phyloP scores from a whole-genome alignment of 1,284 basidiomycete species.

The Apiotrichum sp. region DNA sequence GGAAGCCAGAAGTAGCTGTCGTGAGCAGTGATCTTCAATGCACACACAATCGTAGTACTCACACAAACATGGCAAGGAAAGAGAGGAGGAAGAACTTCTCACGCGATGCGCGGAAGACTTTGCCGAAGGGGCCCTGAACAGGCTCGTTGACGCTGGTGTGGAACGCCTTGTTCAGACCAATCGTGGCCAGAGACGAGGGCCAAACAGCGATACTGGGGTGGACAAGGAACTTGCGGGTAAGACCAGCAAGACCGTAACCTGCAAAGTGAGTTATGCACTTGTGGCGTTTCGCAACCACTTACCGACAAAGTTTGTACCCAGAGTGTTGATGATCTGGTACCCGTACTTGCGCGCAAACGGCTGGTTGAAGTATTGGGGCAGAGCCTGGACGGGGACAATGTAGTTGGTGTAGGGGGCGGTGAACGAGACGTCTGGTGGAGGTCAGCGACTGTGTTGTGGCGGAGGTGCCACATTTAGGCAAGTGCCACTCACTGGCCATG shows the following conservation, averaged over 20 bases:
- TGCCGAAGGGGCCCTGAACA: conserved; percentile 30
- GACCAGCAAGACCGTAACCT: conserved; percentile 47
- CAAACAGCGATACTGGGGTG: conserved; percentile 46
- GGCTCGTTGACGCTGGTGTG: conserved; percentile 29
- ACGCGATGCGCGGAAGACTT: conserved; percentile 31
- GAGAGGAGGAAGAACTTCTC: conserved; percentile 37
- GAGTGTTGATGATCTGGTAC: conserved; percentile 34
- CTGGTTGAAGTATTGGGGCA: conserved; percentile 33
- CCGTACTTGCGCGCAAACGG: conserved; percentile 40
- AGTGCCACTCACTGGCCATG: conserved; percentile 30
- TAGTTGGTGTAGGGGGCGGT: conserved; percentile 32
- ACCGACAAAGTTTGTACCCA: conserved; percentile 51
- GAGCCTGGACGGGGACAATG: conserved; percentile 32
- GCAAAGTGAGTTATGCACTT: background rate
- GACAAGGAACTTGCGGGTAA: conserved; percentile 47
- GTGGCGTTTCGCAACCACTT: background rate
- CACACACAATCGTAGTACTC: background rate
- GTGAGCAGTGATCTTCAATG: background rate
- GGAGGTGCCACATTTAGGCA: conserved; percentile 31
- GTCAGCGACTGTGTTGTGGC: conserved; percentile 18
- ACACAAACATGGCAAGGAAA: conserved; percentile 28
- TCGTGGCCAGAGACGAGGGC: conserved; percentile 44
- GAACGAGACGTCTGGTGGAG: conserved; percentile 22
- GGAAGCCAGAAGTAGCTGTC: conserved; percentile 36
- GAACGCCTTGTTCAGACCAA: conserved; percentile 43